phyloP scores from a whole-genome alignment of 495 filamentous ascomycete genomes.

The Aspergillus carlsbadensis region DNA sequence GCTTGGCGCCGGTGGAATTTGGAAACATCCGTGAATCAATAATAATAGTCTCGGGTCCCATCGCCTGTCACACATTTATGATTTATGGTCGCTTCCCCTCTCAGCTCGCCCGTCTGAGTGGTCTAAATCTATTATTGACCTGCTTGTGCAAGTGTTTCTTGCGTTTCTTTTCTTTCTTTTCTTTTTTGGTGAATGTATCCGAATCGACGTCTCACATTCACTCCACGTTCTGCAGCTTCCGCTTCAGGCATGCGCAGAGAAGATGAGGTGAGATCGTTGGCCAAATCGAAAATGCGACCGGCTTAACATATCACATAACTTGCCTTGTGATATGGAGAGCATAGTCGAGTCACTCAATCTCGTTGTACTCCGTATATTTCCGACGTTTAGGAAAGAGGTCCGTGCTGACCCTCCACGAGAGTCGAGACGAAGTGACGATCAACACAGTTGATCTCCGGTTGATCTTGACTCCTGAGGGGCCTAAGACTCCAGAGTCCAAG shows the following conservation, averaged over 20 bases:
- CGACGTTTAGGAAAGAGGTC: background rate
- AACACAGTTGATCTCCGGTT: conserved; percentile 4
- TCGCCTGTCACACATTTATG: conserved; percentile 11
- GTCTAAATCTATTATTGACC: background rate
- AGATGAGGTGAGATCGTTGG: conserved; percentile 7
- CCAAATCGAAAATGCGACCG: background rate
- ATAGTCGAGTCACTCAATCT: too few species aligned
- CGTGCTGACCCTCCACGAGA: background rate
- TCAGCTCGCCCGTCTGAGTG: background rate
- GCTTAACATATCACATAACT: too few species aligned
- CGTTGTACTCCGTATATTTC: too few species aligned
- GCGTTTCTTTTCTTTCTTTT: conserved; percentile 2
- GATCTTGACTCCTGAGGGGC: conserved; percentile 1
- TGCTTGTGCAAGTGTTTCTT: background rate
- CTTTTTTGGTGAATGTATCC: background rate
- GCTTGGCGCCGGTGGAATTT: conserved; percentile 19
- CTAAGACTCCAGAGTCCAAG: background rate
- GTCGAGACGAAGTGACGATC: too few species aligned
- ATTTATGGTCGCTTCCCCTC: conserved; percentile 2
- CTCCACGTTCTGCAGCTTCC: conserved; percentile 1
- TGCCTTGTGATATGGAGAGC: too few species aligned
- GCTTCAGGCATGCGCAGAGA: background rate
- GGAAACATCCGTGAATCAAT: conserved; percentile 8
- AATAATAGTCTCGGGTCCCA: conserved; percentile 20
- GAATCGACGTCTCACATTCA: conserved; percentile 12